Evolutionary conservation across 75 land plant species (phyloP).

Genomic region (Larix kaempferi): DNA sequence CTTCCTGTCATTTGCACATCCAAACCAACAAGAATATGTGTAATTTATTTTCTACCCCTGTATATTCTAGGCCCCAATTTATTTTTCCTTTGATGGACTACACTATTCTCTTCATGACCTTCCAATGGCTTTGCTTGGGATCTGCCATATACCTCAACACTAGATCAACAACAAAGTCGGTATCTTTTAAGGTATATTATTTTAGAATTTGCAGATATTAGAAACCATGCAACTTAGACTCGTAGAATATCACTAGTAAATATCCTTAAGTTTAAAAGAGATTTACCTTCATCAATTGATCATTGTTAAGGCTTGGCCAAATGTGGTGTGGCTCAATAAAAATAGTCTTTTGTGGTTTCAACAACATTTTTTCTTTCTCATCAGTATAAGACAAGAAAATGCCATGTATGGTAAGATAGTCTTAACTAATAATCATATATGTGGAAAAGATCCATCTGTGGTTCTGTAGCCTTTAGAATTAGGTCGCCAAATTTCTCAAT

Average conservation of each 20-base stretch:
- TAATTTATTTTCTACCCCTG: no score
- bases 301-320: conserved; percentile 94
- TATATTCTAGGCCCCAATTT: no score
- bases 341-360: conserved; percentile 95
- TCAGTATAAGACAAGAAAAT: conserved; percentile 87
- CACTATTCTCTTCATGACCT: no score
- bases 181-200: no score
- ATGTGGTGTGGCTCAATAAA: conserved; percentile 96
- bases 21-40: no score
- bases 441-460: conserved; percentile 97
- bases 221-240: not conserved
- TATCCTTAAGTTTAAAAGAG: not conserved
- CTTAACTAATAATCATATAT: conserved; percentile 99
- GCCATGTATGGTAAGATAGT: conserved; percentile 99
- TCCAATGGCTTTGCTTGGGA: no score
- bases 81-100: no score
- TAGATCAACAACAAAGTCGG: no score
- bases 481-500: conserved; percentile 98
- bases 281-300: conserved; percentile 96
- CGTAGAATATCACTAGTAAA: not conserved
- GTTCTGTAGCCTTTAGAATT: conserved; percentile 94
- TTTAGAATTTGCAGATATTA: no score
- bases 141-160: no score
- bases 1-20: no score
- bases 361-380: conserved; percentile 96